Conservation (phyloP, 1,284 basidiomycete species). For the Cerioporus squamosus region DNA sequence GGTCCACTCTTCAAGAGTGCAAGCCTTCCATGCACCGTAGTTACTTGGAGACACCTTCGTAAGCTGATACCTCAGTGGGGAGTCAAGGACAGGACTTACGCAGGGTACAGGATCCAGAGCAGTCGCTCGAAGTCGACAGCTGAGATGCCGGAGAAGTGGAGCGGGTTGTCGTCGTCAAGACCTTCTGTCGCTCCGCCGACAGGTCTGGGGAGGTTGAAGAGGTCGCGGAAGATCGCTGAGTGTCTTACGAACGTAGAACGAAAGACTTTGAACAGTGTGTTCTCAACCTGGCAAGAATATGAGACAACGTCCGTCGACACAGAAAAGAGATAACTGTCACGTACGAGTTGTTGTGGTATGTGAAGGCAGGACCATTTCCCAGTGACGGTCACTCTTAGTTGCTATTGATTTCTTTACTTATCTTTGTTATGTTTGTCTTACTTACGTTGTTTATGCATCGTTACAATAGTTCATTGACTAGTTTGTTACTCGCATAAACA, state of each 20-base stretch:
- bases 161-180: slow-evolving; percentile 27
- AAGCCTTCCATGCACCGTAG: slow-evolving; percentile 23
- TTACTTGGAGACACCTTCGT: slow-evolving; percentile 12
- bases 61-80: not conserved
- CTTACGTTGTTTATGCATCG: too few species aligned
- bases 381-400: too few species aligned
- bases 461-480: too few species aligned
- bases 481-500: too few species aligned
- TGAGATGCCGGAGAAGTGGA: slow-evolving; percentile 31
- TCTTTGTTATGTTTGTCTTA: too few species aligned
- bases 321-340: not conserved
- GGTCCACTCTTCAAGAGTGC: slow-evolving; percentile 39
- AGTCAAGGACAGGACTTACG: slow-evolving; percentile 19
- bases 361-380: too few species aligned
- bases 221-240: slow-evolving; percentile 31
- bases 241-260: slow-evolving; percentile 33
- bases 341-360: too few species aligned
- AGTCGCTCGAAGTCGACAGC: slow-evolving; percentile 36
- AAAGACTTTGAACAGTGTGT: slow-evolving; percentile 35
- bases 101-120: slow-evolving; percentile 34
- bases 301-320: not conserved
- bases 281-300: slow-evolving; percentile 32
- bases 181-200: slow-evolving; percentile 21
- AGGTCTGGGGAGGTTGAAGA: slow-evolving; percentile 29
- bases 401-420: too few species aligned